Base-by-base conservation (phyloP, 1,284 basidiomycete species). In the Malassezia restricta region DNA sequence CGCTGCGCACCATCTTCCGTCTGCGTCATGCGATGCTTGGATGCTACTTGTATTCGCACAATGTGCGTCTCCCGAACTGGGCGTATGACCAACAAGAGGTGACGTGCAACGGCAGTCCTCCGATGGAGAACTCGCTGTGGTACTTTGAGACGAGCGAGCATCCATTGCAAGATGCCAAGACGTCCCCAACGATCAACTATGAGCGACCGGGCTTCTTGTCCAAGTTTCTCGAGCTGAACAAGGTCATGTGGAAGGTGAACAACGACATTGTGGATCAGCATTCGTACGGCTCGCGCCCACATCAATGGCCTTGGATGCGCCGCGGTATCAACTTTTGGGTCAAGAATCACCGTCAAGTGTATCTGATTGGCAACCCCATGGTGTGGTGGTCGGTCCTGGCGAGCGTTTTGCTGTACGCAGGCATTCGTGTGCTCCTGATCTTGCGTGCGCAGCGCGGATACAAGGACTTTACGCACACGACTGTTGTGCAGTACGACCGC, bases 161-260 rank as follows among this genome's bases (percentile, higher is more conserved):
- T 73, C 79, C 82, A 17, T 32, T 46, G 37, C 51, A 68, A 5
- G 42, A 43, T 6, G 54, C 57, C 54, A 14, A 43, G 15, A 20
- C 45, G 38, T 24, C 20, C 4, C 44, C n/a, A 1, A 32, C 44
- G 2, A 54, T 65, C 43, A 74, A 98, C 94, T 95, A 94, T 73
- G 79, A 80, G 56, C 77, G 81, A 27, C 89, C 92, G 3, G 81
- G 84, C 4, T 98, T 98, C 78, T 76, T 94, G 33, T 67, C 79
- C 61, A 95, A 95, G 75, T 96, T 98, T 77, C 78, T 79, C 68
- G 92, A 98, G 72, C 77, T 98, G 32, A 89, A 98, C 69, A 78
- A 80, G 61, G 90, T 92, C 54, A 98, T 98, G 92, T 96, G 90
- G 89, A 82, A 80, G n/a, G 96, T 91, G 20, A 99, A 98, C 66